Percentiles rank a stretch among this genome's conserved stretches.
These are phyloP conservation scores for Sarocladiaceae sp. DNA, from an alignment of 2,329 filamentous ascomycete species.

Conservation along the genomic window DNA sequence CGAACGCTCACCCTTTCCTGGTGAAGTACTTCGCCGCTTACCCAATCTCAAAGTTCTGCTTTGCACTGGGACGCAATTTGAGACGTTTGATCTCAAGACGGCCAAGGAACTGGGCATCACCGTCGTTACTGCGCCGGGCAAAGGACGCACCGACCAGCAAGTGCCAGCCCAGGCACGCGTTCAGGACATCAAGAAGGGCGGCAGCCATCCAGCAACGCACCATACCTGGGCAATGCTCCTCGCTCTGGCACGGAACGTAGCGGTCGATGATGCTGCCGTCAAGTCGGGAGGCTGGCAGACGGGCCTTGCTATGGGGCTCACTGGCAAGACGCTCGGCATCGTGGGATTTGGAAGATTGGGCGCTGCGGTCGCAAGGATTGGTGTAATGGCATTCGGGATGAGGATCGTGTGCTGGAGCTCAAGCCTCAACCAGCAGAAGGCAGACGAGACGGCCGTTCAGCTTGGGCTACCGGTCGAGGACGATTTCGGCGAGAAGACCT, in stretches of 20 bases:
- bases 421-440: slow-evolving; percentile 56
- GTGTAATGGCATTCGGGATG: slow-evolving; percentile 57
- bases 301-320: slow-evolving; percentile 45
- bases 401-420: slow-evolving; percentile 57
- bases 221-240: slow-evolving; percentile 52
- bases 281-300: slow-evolving; percentile 55
- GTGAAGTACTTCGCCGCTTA: not conserved
- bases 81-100: slow-evolving; percentile 49
- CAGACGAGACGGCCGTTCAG: slow-evolving; percentile 47
- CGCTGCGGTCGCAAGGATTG: slow-evolving; percentile 51
- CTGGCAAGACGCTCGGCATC: slow-evolving; percentile 53
- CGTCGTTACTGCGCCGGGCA: slow-evolving; percentile 44
- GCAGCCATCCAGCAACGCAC: slow-evolving; percentile 44
- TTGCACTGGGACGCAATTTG: slow-evolving; percentile 55
- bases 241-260: slow-evolving; percentile 50
- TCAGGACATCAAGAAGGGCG: slow-evolving; percentile 22
- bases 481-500: slow-evolving; percentile 43
- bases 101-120: slow-evolving; percentile 41
- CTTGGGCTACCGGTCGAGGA: slow-evolving; percentile 50
- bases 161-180: slow-evolving; percentile 5
- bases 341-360: slow-evolving; percentile 60
- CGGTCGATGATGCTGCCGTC: slow-evolving; percentile 50
- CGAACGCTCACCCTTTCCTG: not conserved
- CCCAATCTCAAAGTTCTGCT: slow-evolving; percentile 37
- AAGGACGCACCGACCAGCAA: slow-evolving; percentile 18